phyloP scores from a whole-genome alignment of 805 yeast species.

The Wickerhamiella kurtzmanii region DNA sequence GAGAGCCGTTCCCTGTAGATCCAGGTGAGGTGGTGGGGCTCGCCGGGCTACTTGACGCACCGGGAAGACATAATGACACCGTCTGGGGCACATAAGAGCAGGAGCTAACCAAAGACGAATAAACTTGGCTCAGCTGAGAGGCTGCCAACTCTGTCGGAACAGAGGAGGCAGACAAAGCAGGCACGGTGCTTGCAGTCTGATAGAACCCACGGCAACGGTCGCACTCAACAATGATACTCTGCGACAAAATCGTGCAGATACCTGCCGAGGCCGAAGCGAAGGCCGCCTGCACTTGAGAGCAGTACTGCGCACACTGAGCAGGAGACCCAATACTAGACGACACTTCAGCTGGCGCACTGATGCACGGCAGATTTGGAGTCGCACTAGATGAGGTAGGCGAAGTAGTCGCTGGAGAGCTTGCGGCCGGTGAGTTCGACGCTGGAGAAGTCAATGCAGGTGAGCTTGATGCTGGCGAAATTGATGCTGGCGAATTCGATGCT shows the following conservation, averaged over 20 bases:
- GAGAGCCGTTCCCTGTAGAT: background rate
- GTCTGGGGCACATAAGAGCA: background rate
- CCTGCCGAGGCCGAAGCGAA: background rate
- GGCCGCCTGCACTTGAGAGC: background rate
- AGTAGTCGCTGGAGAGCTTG: background rate
- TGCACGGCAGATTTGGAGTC: background rate
- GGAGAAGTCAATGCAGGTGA: background rate
- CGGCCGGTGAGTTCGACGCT: background rate
- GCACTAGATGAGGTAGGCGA: background rate
- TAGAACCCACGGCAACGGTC: background rate
- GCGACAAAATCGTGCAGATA: background rate
- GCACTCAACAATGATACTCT: background rate
- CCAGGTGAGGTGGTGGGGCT: background rate
- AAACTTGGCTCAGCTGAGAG: background rate
- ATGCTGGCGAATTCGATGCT: background rate
- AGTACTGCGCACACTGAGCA: background rate
- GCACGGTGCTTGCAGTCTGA: background rate
- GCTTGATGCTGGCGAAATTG: background rate
- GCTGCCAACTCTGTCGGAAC: background rate
- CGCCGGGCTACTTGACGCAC: background rate
- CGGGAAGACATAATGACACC: background rate
- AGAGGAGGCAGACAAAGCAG: background rate
- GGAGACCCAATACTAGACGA: background rate
- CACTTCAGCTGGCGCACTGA: background rate
- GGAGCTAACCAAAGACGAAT: background rate